Base-by-base conservation (phyloP, 2,329 filamentous ascomycete species). In the Aspergillus aculeatus region DNA sequence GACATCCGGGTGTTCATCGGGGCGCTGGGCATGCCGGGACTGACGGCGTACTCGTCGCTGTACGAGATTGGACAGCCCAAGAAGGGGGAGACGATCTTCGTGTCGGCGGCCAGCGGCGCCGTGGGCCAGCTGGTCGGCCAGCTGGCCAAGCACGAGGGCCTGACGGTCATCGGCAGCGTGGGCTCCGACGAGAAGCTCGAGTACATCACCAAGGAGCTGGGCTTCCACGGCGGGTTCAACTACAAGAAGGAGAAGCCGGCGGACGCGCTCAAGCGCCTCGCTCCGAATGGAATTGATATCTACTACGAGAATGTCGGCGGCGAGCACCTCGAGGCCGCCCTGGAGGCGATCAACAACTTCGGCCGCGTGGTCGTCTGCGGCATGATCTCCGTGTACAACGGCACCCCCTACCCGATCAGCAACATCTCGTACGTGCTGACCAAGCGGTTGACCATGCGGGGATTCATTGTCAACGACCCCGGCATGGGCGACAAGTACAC, bases 61-160 rank as follows among this genome's bases (percentile, higher is more conserved):
- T 90, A 91, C 74, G 87, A 87, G 64, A 90, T 92, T 57, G 89
- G 89, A 4, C 81, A 88, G 78, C 89, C 90, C 24, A 86, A 89
- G 79, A 86, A 88, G 76, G 89, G 88, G 48, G 88, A 92, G 77
- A 93, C 89, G 44, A 91, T 96, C 70, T 92, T 94, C 75, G 83
- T 96, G 66, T 90, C 86, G 59, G 88, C 90, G 3, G 91, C 91
- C 0, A 89, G 88, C 3, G 91, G 92, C 31, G 91, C 90, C 1
- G 91, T 96, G 3, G 91, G 92, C 3, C 89, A 93, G 75, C 74
- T 95, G 7, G 91, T 95, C 21, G 91, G 91, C 5, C 91, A 95
- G 77, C 77, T 96, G 49, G 91, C 90, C 62, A 94, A 94, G 83
- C 85, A 87, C 62, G 88, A 93, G 75, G 91, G 91, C 2, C 77